Base-by-base conservation (phyloP, 31 red algal species). In the Bonnemaisonia californica region DNA sequence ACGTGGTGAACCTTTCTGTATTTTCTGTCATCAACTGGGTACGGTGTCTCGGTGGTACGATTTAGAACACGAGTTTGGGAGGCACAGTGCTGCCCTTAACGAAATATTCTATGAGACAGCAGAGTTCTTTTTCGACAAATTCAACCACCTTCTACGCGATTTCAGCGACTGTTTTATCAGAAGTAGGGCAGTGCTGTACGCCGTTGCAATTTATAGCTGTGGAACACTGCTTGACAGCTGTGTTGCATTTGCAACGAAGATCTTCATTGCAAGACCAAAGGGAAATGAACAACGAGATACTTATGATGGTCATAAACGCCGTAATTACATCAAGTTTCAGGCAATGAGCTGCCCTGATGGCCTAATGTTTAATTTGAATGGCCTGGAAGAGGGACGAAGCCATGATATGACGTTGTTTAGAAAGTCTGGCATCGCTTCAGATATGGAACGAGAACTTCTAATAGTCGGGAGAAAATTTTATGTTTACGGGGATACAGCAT, bases 361-460 rank as follows among this genome's bases (percentile, higher is more conserved):
- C 28, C 54, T 75, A 19, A 75, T 75, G 19, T 75, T 75, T 27
- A 23, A 75, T 0, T 26, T 75, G 0, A 22, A n/a, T 21, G 71
- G 39, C 4, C 71, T 41, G 22, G 71, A 36, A 34, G 71, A 75
- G 18, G 39, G 39, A 7, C 1, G 39, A 21, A 7, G 71, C 11
- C 71, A 75, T 54, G 71, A 75, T 1, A 1, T 56, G 8, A 75
- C 47, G 11, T 34, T 75, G 0, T 75, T 75, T 75, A 48, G 71
- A 12, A 54, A 36, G 24, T 75, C 0, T 8, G 38, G 38, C 0
- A 19, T 69, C 9, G 64, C 0, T 11, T 8, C 26, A 1, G 64
- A 69, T 9, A 8, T 69, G 7, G 1, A 69, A 54, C 32, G 1
- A 33, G 22, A 21, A 8, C 26, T 69, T 0, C 39, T 33, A 4